Evolutionary conservation across 2,329 filamentous ascomycete species (phyloP).

Genomic region (Rhynchosporium agropyri): DNA sequence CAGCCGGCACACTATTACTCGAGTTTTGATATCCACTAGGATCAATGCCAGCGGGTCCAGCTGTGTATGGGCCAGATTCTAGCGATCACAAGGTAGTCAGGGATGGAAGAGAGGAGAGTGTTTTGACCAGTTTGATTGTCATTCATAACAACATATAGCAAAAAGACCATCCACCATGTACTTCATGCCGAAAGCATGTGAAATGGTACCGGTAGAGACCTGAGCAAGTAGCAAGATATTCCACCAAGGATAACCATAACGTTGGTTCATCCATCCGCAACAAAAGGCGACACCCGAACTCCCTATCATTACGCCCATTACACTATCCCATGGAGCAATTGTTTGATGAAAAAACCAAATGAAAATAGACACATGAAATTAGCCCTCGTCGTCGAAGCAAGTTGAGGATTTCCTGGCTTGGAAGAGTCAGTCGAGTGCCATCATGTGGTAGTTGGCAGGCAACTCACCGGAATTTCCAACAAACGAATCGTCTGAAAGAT

Average conservation of each 20-base stretch:
- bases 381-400: slow-evolving; percentile 5
- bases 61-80: neutral
- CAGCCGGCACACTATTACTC: too few relatives aligned
- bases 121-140: neutral
- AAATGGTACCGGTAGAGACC: too few relatives aligned
- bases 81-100: neutral
- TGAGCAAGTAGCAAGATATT: slow-evolving; percentile 3
- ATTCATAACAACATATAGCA: slow-evolving; percentile 11
- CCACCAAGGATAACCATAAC: neutral
- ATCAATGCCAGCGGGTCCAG: neutral
- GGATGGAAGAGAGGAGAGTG: neutral
- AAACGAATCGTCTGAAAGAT: slow-evolving; percentile 9
- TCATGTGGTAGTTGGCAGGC: neutral
- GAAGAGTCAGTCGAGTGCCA: neutral
- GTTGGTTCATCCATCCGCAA: neutral
- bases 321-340: slow-evolving; percentile 9
- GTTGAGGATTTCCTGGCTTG: slow-evolving; percentile 9
- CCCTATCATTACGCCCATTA: slow-evolving; percentile 4
- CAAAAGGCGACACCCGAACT: neutral
- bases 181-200: slow-evolving; percentile 9
- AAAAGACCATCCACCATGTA: neutral
- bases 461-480: slow-evolving; percentile 10
- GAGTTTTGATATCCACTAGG: neutral
- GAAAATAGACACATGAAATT: neutral
- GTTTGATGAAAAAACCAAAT: slow-evolving; percentile 6